phyloP scores from a whole-genome alignment of 495 filamentous ascomycete genomes.

The Pseudotulostoma volvatum region DNA sequence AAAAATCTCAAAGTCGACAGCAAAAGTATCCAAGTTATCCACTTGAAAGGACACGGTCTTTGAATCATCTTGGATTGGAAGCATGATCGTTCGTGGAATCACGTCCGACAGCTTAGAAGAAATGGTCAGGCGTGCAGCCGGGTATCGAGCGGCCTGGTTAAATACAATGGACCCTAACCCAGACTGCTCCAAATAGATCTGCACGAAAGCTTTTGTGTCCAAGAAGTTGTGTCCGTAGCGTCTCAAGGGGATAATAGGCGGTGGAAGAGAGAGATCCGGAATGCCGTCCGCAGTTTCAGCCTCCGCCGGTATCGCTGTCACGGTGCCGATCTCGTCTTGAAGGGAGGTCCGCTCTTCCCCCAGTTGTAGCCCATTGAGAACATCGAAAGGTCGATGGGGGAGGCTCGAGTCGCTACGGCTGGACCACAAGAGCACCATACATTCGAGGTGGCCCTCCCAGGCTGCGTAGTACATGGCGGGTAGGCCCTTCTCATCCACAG shows the following conservation, averaged over 20 bases:
- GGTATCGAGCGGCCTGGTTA: conserved; percentile 90
- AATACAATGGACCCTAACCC: conserved; percentile 61
- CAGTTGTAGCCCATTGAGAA: conserved; percentile 20
- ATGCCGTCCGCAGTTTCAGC: conserved; percentile 70
- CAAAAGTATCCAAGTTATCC: conserved; percentile 79
- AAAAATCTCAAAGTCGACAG: conserved; percentile 94
- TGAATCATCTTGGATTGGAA: conserved; percentile 91
- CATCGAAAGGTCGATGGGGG: conserved; percentile 18
- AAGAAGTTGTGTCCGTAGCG: conserved; percentile 97
- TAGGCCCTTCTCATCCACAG: conserved; percentile 78
- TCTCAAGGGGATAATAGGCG: conserved; percentile 85
- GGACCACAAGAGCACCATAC: conserved; percentile 75
- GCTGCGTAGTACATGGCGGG: conserved; percentile 97
- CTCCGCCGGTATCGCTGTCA: conserved; percentile 42
- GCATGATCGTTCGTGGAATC: conserved; percentile 84
- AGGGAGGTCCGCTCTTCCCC: conserved; percentile 21
- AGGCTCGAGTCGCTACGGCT: conserved; percentile 14
- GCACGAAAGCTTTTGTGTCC: conserved; percentile 87
- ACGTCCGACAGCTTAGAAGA: conserved; percentile 91
- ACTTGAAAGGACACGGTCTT: conserved; percentile 88
- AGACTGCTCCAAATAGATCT: conserved; percentile 67
- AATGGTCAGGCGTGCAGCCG: conserved; percentile 85
- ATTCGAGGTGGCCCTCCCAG: conserved; percentile 93
- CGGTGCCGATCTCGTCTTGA: conserved; percentile 21
- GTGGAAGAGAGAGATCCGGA: conserved; percentile 79